phyloP scores from a whole-genome alignment of 495 filamentous ascomycete species.

The Elasticomyces elasticus region DNA sequence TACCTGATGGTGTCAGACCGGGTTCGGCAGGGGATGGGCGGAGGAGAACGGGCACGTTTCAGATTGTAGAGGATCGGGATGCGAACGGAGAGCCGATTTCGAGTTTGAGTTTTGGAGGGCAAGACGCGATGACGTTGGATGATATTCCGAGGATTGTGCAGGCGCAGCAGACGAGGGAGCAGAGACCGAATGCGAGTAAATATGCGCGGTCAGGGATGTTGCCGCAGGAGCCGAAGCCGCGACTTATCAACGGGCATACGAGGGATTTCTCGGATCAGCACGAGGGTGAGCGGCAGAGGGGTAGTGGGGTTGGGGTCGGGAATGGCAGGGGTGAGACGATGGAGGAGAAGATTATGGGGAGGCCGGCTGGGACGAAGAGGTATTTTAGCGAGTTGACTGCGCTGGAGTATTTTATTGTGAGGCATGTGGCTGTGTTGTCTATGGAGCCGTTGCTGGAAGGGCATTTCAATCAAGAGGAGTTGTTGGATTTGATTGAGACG shows the following conservation, averaged over 20 bases:
- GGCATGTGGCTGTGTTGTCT: constrained; percentile 85
- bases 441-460: constrained; percentile 90
- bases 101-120: constrained; percentile 74
- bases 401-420: constrained; percentile 92
- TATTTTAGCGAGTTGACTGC: constrained; percentile 97
- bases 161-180: constrained; percentile 86
- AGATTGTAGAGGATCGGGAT: constrained; percentile 82
- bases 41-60: constrained; percentile 48
- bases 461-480: constrained; percentile 84
- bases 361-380: constrained; percentile 45
- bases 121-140: constrained; percentile 85
- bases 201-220: constrained; percentile 70
- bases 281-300: constrained; percentile 17
- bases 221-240: constrained; percentile 54
- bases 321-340: background rate
- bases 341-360: constrained; percentile 25
- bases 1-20: constrained; percentile 67
- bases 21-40: constrained; percentile 59
- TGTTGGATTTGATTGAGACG: constrained; percentile 90
- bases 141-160: constrained; percentile 97
- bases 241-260: constrained; percentile 63
- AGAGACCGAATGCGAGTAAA: constrained; percentile 71
- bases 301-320: background rate
- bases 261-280: constrained; percentile 60
- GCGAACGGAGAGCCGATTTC: constrained; percentile 59